phyloP scores from a whole-genome alignment of 345 rosid species.

The Trapa bicornis region DNA sequence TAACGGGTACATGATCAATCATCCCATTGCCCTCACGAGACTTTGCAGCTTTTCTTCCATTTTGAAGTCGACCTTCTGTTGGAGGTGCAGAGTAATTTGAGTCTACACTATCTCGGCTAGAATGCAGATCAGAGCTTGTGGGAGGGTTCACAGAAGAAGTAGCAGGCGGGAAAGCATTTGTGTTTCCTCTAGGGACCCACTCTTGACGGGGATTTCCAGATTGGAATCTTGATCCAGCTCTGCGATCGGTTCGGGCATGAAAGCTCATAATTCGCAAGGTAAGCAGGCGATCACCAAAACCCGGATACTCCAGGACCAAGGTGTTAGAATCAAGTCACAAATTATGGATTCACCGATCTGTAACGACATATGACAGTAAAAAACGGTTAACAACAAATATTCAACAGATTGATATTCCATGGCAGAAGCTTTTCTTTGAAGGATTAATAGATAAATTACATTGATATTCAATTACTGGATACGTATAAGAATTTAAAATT shows the following conservation, averaged over 20 bases:
- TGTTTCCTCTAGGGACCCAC: slow-evolving; percentile 63
- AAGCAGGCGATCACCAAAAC: neutral
- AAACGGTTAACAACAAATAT: neutral
- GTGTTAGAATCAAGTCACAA: neutral
- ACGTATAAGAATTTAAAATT: no score
- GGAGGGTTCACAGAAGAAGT: slow-evolving; percentile 1
- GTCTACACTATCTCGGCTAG: slow-evolving; percentile 11
- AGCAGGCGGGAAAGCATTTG: neutral
- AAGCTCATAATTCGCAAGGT: slow-evolving; percentile 35
- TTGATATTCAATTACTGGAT: no score
- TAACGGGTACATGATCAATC: slow-evolving; percentile 2
- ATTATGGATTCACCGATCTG: neutral
- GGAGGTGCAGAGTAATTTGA: slow-evolving; percentile 8
- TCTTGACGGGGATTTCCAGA: slow-evolving; percentile 34
- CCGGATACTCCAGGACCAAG: neutral
- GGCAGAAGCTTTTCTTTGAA: no score
- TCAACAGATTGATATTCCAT: neutral
- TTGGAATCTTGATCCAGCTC: slow-evolving; percentile 35
- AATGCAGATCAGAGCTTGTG: slow-evolving; percentile 9
- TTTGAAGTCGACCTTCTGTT: slow-evolving; percentile 12
- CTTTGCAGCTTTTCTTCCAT: slow-evolving; percentile 7
- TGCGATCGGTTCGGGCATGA: slow-evolving; percentile 39
- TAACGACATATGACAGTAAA: neutral
- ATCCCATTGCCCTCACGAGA: neutral
- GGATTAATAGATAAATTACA: no score